Evolutionary conservation across 1,139 yeast genomes (phyloP), one percentile per base, ranked within the genome.

Genomic region (Candida labiduridarum): DNA sequence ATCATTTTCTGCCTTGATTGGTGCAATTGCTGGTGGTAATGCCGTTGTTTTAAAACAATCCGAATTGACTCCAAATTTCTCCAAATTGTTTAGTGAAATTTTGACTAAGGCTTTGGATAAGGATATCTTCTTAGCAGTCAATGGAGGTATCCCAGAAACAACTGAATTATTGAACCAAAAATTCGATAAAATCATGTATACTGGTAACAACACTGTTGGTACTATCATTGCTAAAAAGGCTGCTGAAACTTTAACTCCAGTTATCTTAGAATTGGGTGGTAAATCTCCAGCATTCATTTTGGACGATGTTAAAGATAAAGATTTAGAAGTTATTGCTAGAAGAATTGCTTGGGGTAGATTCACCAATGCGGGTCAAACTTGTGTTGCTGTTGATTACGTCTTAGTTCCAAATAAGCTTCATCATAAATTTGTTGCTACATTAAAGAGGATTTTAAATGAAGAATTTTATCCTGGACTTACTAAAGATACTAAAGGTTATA

Each of bases 1-100:
- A 56, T 63, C 89, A 0, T 56, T 91, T 25, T 74, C 82, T 14
- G 91, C 97, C 0, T 63, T 92, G 16, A 77, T 85, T 38, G 90
- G 90, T 30, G 97, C 97, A 1, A 72, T 94, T 59, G 91, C 96
- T 1, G 91, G 87, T 18, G 98, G 98, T 19, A 92, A 92, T 66
- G 78, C 85, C 7, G 95, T 89, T 27, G 83, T 89, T 22, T 72
- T 88, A 61, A 92, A 92, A 66, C 96, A 90, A 33, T 81, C 89
- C 35, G 98, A 94, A 66, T 66, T 79, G 52, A 82, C 87, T 2
- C 94, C 96, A 0, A 71, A 79, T 56, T 82, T 86, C 49, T 74
- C 91, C 5, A 65, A 68, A 31, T 77, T 81, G 27, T 65, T 91
- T 50, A 77, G 85, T 19, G 74, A 76, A 35, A 62, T 89, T n/a